phyloP scores from a whole-genome alignment of 169 alveolate genomes.

The Cyclospora cayetanensis region DNA sequence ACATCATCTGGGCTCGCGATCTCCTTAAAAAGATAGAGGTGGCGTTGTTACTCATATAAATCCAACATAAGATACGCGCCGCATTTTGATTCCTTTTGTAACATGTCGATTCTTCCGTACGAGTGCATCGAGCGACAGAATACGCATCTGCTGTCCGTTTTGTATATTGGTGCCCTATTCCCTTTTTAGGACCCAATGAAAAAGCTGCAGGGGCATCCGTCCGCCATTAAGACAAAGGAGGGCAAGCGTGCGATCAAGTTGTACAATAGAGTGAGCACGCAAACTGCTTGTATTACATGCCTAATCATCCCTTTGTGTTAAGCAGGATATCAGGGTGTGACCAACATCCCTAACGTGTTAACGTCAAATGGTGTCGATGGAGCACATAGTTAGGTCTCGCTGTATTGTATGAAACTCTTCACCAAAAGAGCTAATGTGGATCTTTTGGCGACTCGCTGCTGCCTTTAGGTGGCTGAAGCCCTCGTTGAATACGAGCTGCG shows the following conservation, averaged over 20 bases:
- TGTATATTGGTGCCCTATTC: too few relatives aligned
- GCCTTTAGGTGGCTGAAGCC: constrained; percentile 82
- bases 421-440: background rate
- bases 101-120: too few relatives aligned
- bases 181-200: constrained; percentile 88
- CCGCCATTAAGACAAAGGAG: constrained; percentile 81
- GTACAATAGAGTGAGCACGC: constrained; percentile 86
- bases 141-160: too few relatives aligned
- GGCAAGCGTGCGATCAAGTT: constrained; percentile 84
- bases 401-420: background rate
- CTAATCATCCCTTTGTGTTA: too few relatives aligned
- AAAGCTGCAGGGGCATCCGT: constrained; percentile 85
- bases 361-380: too few relatives aligned
- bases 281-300: background rate
- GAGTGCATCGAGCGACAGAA: too few relatives aligned
- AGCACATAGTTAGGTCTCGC: background rate
- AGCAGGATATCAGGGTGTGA: too few relatives aligned
- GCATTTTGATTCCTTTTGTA: too few relatives aligned
- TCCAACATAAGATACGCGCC: background rate
- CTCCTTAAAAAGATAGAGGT: constrained; percentile 89
- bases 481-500: constrained; percentile 88
- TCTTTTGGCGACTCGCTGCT: too few relatives aligned
- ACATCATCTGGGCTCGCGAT: constrained; percentile 95
- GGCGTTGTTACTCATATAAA: background rate
- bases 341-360: too few relatives aligned